Base-by-base conservation (phyloP, 2,329 filamentous ascomycete species). In the Taxawa tesnikishii region DNA sequence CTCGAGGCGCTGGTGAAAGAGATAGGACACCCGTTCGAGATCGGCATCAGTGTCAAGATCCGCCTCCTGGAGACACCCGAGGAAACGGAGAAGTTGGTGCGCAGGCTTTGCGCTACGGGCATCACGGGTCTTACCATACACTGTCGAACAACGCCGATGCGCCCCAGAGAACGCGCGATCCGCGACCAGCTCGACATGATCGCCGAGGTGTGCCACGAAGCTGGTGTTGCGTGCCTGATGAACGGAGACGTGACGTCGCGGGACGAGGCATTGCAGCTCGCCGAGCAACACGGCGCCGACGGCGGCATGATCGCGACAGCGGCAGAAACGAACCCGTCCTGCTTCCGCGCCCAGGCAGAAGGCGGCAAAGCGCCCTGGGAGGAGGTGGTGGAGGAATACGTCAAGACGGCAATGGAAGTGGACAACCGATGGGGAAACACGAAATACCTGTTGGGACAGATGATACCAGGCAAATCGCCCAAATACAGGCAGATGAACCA, bases 41-140 rank as follows among this genome's bases (percentile, higher is more conserved):
- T 98, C 43, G 87, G 88, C 34, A 90, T 98, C 50, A 93, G 83
- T 46, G 90, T 98, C 45, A 98, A 98, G 65, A 98, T 98, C 37
- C 75, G 90, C 29, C 69, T 98, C 15, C 67, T 98, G 2, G 76
- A 85, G 33, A 83, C 78, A 0, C 63, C 80, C 0, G 78, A 76
- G 37, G 63, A 79, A 50, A 98, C 90, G 0, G 76, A 82, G 45
- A 63, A 65, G 1, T 66, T 98, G 11, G 88, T 98, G 10, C 67
- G 76, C 31, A 68, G 73, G 36, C 74, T 98, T 3, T 82, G 83
- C 42, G 70, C 68, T 31, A 98, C 90, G 0, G 90, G 90, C 2
- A 96, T 98, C 52, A 90, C 79, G 2, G 87, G 82, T 0, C 63
- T 98, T 41, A 96, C 90, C 0, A 74, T 98, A 1, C 90, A 98